Evolutionary conservation across 257 asterid species (phyloP).

Genomic region (Salvia hispanica): DNA sequence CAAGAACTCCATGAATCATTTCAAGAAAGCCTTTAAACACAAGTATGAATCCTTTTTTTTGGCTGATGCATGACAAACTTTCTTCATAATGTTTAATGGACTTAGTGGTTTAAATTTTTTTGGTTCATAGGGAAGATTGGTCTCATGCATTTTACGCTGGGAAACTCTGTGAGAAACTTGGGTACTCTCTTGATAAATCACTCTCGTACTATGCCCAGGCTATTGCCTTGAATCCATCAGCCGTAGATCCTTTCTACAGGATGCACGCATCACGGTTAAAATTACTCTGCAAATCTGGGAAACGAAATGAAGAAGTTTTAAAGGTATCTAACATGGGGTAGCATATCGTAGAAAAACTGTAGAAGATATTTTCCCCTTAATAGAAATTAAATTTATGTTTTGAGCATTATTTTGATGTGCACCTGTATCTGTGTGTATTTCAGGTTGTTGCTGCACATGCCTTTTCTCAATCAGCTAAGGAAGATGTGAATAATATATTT

Average conservation of each 20-base stretch:
- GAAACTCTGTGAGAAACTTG: conserved; percentile 92
- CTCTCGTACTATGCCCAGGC: conserved; percentile 84
- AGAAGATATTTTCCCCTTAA: conserved; percentile 22
- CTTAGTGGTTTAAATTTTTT: conserved; percentile 28
- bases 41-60: conserved; percentile 53
- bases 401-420: conserved; percentile 18
- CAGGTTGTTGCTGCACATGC: conserved; percentile 81
- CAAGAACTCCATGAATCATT: conserved; percentile 85
- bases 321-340: conserved; percentile 49
- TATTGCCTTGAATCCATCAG: conserved; percentile 80
- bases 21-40: conserved; percentile 80
- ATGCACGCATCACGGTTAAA: conserved; percentile 97
- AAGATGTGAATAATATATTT: conserved; percentile 47
- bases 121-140: conserved; percentile 88
- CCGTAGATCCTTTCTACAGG: conserved; percentile 96
- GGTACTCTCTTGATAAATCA: conserved; percentile 58
- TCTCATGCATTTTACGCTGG: conserved; percentile 93
- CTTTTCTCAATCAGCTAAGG: conserved; percentile 63
- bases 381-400: conserved; percentile 20
- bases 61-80: conserved; percentile 33
- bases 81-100: conserved; percentile 29
- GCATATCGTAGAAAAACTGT: conserved; percentile 19
- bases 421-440: conserved; percentile 30
- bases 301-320: conserved; percentile 66
- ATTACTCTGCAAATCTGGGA: conserved; percentile 74